These are phyloP conservation scores for Cytospora piceae DNA, from an alignment of 2,329 filamentous ascomycete genomes.

Conservation along the genomic window DNA sequence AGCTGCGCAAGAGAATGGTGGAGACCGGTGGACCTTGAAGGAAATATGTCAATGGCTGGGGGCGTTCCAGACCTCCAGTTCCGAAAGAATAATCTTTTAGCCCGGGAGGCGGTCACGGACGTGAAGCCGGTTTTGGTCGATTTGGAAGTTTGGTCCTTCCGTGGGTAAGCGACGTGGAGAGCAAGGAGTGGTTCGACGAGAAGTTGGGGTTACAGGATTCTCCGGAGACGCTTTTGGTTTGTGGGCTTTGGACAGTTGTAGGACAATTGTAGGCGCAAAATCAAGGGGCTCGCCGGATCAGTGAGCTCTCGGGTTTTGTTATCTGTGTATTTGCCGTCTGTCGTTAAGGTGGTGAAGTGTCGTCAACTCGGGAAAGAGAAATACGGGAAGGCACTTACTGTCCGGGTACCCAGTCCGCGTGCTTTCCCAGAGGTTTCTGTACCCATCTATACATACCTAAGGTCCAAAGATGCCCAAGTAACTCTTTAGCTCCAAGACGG, in stretches of 20 bases:
- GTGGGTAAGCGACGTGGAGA: background rate
- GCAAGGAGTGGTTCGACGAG: background rate
- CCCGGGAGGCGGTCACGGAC: background rate
- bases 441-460: too few species aligned
- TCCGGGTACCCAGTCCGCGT: too few species aligned
- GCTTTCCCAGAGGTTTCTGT: too few species aligned
- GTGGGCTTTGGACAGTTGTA: too few species aligned
- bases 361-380: background rate
- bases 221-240: too few species aligned
- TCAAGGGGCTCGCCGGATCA: too few species aligned
- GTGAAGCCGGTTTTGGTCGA: background rate
- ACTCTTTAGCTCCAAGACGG: too few species aligned
- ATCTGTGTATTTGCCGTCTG: background rate
- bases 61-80: background rate
- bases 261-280: too few species aligned
- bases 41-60: background rate
- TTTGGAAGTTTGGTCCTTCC: background rate
- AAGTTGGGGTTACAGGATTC: too few species aligned
- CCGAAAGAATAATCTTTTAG: too few species aligned
- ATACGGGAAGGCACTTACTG: too few species aligned
- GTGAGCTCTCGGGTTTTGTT: too few species aligned
- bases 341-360: background rate
- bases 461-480: background rate
- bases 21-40: background rate
- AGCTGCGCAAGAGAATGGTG: background rate